Evolutionary conservation across 345 rosid species (phyloP), one percentile per base, ranked within the genome.

Genomic region (Gossypium thurberi): DNA sequence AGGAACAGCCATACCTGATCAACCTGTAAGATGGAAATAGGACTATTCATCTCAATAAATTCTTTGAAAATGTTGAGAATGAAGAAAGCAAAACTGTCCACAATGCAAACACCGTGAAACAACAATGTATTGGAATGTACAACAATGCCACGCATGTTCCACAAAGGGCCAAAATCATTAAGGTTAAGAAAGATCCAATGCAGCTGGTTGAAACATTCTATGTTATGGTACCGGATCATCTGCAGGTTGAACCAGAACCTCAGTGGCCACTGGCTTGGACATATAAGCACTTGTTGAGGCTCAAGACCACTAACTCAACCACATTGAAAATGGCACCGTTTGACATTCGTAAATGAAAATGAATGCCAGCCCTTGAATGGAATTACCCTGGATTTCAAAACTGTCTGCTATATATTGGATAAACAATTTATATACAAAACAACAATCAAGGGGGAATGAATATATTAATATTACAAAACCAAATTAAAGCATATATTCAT

Each of bases 161-260:
- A 61, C 86, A 85, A 74, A 89, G 77, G 20, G 91, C 83, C 61
- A 94, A 91, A 75, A 25, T 84, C 50, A 82, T 91, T 43, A 90
- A 72, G 93, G 85, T 0, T 80, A 91, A 15, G 94, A 91, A 65
- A 71, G 79, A 1, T 87, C 89, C 20, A 94, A 90, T 74, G 93
- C 82, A 26, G 85, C 85, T 59, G 81, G 86, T 53, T 61, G 90
- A 21, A 87, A 75, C 17, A 63, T 82, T 60, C 87, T 92, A 1
- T 93, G 92, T 4, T 87, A 91, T 11, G 96, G 96, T 10, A 90
- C 91, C n/a, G 96, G 94, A 6, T 91, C 94, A 3, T 91, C 96
- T 0, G 82, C 92, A 0, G 97, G 91, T 69, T 81, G 91, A 60
- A 93, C 97, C 21, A 82, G 98, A 69, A 78, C 87, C 0, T 87